These are phyloP conservation scores for Coemansia sp. DNA, from an alignment of 192 early-diverging fungal species.

Conservation along the genomic window DNA sequence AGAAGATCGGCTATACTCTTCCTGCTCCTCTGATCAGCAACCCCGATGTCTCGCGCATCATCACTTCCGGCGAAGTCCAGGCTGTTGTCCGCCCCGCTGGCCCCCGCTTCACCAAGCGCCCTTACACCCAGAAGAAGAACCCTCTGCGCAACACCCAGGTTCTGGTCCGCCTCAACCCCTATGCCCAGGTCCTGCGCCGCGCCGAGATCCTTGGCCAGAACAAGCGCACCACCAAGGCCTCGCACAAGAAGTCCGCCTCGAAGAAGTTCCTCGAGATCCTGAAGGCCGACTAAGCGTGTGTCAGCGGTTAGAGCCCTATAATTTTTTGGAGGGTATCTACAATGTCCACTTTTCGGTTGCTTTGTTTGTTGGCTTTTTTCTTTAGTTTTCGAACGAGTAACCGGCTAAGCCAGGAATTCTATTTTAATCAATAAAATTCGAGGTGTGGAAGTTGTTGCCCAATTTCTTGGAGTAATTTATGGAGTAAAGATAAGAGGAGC, in stretches of 20 bases:
- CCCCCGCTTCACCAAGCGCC: slow-evolving; percentile 76
- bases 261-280: slow-evolving; percentile 54
- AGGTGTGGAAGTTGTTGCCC: too few relatives aligned
- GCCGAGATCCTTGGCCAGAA: slow-evolving; percentile 62
- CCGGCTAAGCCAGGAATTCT: neutral
- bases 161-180: slow-evolving; percentile 94
- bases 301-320: neutral
- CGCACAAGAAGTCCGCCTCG: slow-evolving; percentile 57
- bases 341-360: neutral
- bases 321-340: neutral
- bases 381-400: neutral
- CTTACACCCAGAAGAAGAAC: slow-evolving; percentile 99
- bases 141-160: slow-evolving; percentile 89
- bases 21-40: slow-evolving; percentile 85
- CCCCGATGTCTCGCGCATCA: slow-evolving; percentile 92
- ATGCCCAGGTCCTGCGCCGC: slow-evolving; percentile 84
- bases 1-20: slow-evolving; percentile 91
- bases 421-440: neutral
- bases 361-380: neutral
- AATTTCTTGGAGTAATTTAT: too few relatives aligned
- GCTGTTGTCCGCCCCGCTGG: slow-evolving; percentile 85
- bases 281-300: slow-evolving; percentile 49
- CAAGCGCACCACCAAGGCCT: slow-evolving; percentile 58
- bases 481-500: too few relatives aligned
- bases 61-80: slow-evolving; percentile 97